Base-by-base conservation (phyloP, 495 filamentous ascomycete species). In the Penicillium manginii region DNA sequence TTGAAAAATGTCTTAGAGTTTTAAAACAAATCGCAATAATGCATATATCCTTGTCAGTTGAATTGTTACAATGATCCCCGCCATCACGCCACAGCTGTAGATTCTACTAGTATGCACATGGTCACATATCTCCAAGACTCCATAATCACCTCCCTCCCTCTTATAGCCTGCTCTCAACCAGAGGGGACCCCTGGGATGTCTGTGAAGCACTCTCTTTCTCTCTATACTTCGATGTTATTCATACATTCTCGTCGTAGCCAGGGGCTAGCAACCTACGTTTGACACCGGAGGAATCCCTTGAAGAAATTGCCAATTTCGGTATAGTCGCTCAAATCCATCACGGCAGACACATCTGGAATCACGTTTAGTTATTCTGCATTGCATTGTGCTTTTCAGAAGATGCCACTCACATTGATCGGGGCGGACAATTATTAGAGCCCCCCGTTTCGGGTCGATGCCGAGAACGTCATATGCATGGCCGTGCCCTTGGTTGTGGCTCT, bases 321-420 rank as follows among this genome's bases (percentile, higher is more conserved):
- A 52, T 73, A 71, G 17, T 79, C 72, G 17, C 67, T 69, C 5
- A 80, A 37, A 17, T 57, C 55, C 42, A 73, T 35, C 3, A 78
- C 64, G 4, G 73, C 63, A 18, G 74, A 76, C 0, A 81, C 73
- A 61, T 81, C 72, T 76, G 52, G 31, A 10, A 26, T 1, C 21
- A 7, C 5, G 4, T 31, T 18, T 42, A 57, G 33, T 39, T 17
- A 51, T 15, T 6, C 37, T 37, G 17, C 9, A 23, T n/a, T 12
- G 12, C 23, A 37, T 9, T 45, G 37, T 63, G 21, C 53, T 50
- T 35, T 45, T 46, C 14, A 26, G 21, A 52, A 32, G 22, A 33
- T 7, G 15, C 2, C 55, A 7, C 84, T 74, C 68, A 86, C 86
- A 88, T 67, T 89, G 86, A 74, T 91, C 88, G 4, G 87, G 88